Percentiles rank a stretch among this genome's conserved stretches.
Conservation (phyloP, 2,329 filamentous ascomycete genomes). For the Colletotrichum camelliae region DNA sequence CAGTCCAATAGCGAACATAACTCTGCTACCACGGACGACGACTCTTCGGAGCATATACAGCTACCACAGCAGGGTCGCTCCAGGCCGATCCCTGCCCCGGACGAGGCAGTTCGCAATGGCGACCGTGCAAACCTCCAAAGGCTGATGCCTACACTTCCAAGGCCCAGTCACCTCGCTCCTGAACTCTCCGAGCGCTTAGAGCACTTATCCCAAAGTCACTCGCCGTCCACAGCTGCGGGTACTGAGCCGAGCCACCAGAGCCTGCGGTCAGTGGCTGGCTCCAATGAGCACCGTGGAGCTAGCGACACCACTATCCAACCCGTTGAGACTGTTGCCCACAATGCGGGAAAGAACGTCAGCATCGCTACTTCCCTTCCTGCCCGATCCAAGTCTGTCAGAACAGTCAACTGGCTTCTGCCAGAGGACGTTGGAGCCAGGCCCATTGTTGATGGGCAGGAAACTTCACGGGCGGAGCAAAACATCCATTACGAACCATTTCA, state of each 20-base stretch:
- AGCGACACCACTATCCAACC: constrained; percentile 31
- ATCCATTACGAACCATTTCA: neutral
- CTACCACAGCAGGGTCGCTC: neutral
- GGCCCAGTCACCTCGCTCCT: neutral
- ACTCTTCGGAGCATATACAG: neutral
- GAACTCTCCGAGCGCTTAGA: neutral
- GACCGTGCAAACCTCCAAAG: neutral
- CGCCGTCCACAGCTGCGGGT: constrained; percentile 14
- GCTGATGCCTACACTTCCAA: neutral
- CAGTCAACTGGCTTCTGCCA: constrained; percentile 14
- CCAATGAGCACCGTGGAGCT: constrained; percentile 19
- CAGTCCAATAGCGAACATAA: neutral
- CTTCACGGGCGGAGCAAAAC: neutral
- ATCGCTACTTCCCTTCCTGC: neutral
- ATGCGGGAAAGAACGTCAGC: neutral
- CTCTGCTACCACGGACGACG: neutral
- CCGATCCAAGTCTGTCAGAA: neutral
- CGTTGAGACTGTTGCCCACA: constrained; percentile 2
- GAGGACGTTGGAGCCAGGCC: neutral
- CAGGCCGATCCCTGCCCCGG: neutral
- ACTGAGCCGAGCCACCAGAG: constrained; percentile 30
- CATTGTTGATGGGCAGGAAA: neutral
- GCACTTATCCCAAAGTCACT: neutral
- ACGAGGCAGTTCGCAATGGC: neutral
- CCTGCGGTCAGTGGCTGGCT: constrained; percentile 30